phyloP scores from a whole-genome alignment of 352 stramenopile species.

The Phytopythium sindhum region DNA sequence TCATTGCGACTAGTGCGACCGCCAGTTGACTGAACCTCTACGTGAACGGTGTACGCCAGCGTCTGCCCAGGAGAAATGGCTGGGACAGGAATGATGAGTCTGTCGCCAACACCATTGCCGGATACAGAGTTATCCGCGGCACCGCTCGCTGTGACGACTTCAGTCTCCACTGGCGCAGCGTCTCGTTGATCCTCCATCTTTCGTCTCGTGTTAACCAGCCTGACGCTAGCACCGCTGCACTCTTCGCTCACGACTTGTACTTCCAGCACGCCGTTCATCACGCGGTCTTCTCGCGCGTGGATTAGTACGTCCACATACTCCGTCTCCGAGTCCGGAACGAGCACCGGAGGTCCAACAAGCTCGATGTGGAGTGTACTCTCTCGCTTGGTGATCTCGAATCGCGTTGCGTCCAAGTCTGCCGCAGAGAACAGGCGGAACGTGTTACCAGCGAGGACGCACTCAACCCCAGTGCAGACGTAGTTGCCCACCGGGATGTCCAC shows the following conservation, averaged over 20 bases:
- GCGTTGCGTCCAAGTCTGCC: constrained; percentile 21
- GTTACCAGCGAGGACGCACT: constrained; percentile 54
- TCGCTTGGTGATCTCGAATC: constrained; percentile 46
- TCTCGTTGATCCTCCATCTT: background rate
- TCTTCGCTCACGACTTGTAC: constrained; percentile 25
- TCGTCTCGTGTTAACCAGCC: constrained; percentile 5
- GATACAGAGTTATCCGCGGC: constrained; percentile 6
- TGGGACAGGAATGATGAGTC: background rate
- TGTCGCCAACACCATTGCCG: background rate
- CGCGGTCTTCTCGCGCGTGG: constrained; percentile 37
- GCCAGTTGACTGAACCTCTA: background rate
- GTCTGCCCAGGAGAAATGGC: background rate
- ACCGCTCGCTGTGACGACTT: background rate
- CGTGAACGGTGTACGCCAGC: background rate
- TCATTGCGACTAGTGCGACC: background rate
- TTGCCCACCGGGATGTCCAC: constrained; percentile 35
- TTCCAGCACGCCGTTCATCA: constrained; percentile 46
- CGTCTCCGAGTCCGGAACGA: constrained; percentile 33
- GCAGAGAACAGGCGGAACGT: constrained; percentile 43
- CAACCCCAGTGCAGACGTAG: constrained; percentile 52
- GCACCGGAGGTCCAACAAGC: constrained; percentile 44
- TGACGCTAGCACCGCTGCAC: background rate
- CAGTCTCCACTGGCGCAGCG: background rate
- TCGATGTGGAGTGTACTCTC: constrained; percentile 51
- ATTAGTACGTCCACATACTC: constrained; percentile 47